Evolutionary conservation across 2,329 filamentous ascomycete genomes (phyloP).

Genomic region (Pseudogymnoascus sp.): DNA sequence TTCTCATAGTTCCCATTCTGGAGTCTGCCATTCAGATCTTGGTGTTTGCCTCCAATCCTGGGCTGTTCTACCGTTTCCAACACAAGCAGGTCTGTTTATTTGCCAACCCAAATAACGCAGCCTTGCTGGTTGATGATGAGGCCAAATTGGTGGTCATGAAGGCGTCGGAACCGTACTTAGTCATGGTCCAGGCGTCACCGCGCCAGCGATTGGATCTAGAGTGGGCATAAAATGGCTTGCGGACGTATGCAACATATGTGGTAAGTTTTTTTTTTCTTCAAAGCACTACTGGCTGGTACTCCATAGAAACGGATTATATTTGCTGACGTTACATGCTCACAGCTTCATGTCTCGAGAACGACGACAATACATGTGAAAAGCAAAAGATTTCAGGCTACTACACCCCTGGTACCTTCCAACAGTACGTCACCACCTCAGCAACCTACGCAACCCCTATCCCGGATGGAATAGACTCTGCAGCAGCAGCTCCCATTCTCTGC

Average conservation of each 20-base stretch:
- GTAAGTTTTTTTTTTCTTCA: too few relatives aligned
- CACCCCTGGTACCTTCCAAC: constrained; percentile 64
- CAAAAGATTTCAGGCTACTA: constrained; percentile 60
- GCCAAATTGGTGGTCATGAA: constrained; percentile 64
- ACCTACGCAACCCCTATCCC: constrained; percentile 67
- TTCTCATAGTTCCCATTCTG: constrained; percentile 40
- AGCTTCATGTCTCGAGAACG: constrained; percentile 45
- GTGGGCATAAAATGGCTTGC: constrained; percentile 62
- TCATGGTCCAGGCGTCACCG: constrained; percentile 54
- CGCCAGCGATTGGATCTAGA: constrained; percentile 52
- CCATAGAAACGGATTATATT: constrained; percentile 27
- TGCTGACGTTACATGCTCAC: too few relatives aligned
- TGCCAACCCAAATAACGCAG: too few relatives aligned
- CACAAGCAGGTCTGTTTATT: background rate
- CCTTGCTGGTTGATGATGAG: constrained; percentile 21
- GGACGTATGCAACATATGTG: constrained; percentile 49
- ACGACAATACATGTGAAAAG: constrained; percentile 57
- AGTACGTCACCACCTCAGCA: constrained; percentile 59
- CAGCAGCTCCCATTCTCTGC: constrained; percentile 62
- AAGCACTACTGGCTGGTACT: constrained; percentile 18
- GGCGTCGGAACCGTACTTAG: constrained; percentile 61
- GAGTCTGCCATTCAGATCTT: constrained; percentile 59
- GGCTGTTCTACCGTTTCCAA: constrained; percentile 20
- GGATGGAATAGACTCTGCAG: constrained; percentile 51
- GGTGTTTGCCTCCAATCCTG: constrained; percentile 46